These are phyloP conservation scores for Cystobasidium onofrii DNA, from an alignment of 768 basidiomycete genomes.

Conservation along the genomic window DNA sequence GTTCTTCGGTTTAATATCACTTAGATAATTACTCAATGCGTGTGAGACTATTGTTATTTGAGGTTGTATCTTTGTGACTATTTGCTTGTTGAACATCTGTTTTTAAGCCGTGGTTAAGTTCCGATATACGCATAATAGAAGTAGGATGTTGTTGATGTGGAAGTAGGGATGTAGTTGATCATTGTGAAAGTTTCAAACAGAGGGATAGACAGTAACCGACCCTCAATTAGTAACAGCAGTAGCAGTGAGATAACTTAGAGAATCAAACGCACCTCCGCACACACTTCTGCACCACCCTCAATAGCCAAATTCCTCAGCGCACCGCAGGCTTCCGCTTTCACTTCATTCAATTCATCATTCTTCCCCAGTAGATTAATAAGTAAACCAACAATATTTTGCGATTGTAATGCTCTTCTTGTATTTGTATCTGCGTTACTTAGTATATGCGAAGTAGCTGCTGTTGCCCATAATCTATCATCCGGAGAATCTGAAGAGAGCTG, in stretches of 20 bases:
- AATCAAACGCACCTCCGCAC: constrained; percentile 35
- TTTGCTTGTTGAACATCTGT: constrained; percentile 34
- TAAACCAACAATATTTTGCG: constrained; percentile 29
- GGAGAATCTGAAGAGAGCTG: constrained; percentile 8
- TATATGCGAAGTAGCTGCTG: constrained; percentile 22
- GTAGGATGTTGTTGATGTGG: too few relatives aligned
- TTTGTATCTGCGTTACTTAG: constrained; percentile 1
- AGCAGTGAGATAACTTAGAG: too few relatives aligned
- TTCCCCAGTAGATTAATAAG: constrained; percentile 2
- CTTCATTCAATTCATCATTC: constrained; percentile 1
- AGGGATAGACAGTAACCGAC: too few relatives aligned
- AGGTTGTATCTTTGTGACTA: constrained; percentile 4
- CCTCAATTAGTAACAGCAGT: too few relatives aligned
- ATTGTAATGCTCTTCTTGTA: constrained; percentile 22
- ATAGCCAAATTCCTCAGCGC: constrained; percentile 33
- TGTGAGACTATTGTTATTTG: neutral
- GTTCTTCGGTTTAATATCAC: neutral
- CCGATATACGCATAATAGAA: neutral
- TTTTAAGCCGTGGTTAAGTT: too few relatives aligned
- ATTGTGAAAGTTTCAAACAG: neutral
- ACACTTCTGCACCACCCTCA: constrained; percentile 33
- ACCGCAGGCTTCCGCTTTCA: constrained; percentile 27
- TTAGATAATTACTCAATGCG: neutral
- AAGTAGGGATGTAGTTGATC: neutral
- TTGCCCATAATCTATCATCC: constrained; percentile 17